phyloP scores from a whole-genome alignment of 148 eudicot species.

The Vaccinium macrocarpon region DNA sequence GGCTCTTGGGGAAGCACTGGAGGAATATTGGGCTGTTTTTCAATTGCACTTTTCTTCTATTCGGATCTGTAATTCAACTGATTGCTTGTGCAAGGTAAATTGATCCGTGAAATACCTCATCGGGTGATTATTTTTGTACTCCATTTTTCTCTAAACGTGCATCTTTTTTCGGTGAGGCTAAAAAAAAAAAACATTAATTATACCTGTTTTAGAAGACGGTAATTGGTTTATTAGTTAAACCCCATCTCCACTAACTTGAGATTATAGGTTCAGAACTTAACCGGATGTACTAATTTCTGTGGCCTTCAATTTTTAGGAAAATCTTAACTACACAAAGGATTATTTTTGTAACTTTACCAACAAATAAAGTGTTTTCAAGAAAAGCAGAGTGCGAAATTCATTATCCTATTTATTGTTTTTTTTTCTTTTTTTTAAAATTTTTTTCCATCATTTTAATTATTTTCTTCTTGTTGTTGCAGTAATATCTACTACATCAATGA shows the following conservation, averaged over 20 bases:
- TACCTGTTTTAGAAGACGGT: not conserved
- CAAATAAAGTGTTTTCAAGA: not conserved
- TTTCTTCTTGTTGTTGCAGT: slow-evolving; percentile 36
- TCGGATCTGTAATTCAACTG: slow-evolving; percentile 71
- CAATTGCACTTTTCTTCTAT: slow-evolving; percentile 71
- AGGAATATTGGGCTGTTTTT: slow-evolving; percentile 59
- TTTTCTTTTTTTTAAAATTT: not conserved
- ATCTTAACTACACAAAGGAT: not conserved
- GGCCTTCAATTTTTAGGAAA: no score
- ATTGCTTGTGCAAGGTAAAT: slow-evolving; percentile 77
- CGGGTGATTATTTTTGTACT: no score
- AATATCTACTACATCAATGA: slow-evolving; percentile 84
- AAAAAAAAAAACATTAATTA: not conserved
- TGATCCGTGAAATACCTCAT: no score
- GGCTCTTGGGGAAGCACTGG: slow-evolving; percentile 68
- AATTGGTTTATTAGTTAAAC: not conserved
- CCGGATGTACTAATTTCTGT: no score
- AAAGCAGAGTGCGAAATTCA: not conserved
- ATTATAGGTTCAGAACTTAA: not conserved
- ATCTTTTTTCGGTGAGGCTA: not conserved
- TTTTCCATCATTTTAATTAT: not conserved
- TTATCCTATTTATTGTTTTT: not conserved
- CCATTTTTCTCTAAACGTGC: not conserved
- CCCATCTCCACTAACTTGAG: not conserved
- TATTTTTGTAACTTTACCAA: not conserved